Percentiles rank a stretch among this genome's conserved stretches.
These are phyloP conservation scores for Echeveria elegans DNA, from an alignment of 164 flowering plant genomes.

Conservation along the genomic window DNA sequence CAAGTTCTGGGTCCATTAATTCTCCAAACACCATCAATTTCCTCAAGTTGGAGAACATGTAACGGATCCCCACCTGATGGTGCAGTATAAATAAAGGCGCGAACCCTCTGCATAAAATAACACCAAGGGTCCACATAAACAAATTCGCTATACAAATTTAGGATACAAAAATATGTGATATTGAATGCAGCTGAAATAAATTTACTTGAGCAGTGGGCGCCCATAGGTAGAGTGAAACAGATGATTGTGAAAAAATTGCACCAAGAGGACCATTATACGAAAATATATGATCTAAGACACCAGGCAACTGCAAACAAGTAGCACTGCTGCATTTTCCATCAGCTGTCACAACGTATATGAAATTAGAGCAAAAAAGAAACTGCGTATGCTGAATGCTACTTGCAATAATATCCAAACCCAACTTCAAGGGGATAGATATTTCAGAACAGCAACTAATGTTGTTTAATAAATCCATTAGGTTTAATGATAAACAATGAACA, in stretches of 20 bases:
- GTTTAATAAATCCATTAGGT: not conserved
- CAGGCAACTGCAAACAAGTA: slow-evolving; percentile 85
- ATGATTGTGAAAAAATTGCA: slow-evolving; percentile 42
- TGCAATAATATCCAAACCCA: not conserved
- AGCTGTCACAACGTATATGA: slow-evolving; percentile 24
- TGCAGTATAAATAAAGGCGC: slow-evolving; percentile 40
- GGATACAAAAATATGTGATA: not conserved
- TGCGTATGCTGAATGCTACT: not conserved
- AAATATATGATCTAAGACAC: slow-evolving; percentile 75
- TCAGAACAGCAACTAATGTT: not conserved
- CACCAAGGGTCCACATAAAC: not conserved
- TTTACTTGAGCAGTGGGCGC: slow-evolving; percentile 94
- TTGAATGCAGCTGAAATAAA: not conserved
- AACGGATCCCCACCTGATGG: slow-evolving; percentile 40
- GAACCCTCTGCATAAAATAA: slow-evolving; percentile 39
- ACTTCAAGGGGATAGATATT: not conserved
- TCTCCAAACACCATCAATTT: slow-evolving; percentile 77
- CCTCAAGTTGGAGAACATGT: slow-evolving; percentile 48
- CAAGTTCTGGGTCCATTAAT: slow-evolving; percentile 55
- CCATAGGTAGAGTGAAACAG: slow-evolving; percentile 75
- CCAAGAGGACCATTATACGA: slow-evolving; percentile 84
- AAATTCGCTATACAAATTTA: not conserved
- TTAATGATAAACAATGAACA: not conserved
- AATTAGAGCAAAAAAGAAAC: not conserved
- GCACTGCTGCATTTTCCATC: slow-evolving; percentile 43